These are phyloP conservation scores for Xanthoconium stramineum DNA, from an alignment of 768 basidiomycete genomes.

Conservation along the genomic window DNA sequence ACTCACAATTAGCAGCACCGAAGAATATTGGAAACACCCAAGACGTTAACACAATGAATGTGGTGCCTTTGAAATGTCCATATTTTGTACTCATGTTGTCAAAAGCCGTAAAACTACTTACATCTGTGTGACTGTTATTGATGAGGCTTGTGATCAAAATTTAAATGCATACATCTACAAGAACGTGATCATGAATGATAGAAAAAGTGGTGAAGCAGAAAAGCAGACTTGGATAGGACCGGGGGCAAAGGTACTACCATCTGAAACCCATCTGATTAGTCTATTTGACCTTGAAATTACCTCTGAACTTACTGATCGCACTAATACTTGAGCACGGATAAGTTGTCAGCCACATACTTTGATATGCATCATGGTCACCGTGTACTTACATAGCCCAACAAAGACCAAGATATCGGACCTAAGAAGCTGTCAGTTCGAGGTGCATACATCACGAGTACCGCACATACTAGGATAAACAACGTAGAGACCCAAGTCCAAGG, in stretches of 20 bases:
- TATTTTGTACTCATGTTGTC: neutral
- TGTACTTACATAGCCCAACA: neutral
- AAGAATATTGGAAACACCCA: neutral
- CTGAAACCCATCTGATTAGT: neutral
- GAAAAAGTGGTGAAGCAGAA: neutral
- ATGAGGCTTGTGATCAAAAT: neutral
- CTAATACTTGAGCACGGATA: neutral
- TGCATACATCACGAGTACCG: no score
- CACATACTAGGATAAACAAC: neutral
- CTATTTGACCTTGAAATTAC: neutral
- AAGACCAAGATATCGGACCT: slow-evolving; percentile 2
- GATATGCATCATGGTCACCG: neutral
- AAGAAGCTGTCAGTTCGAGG: neutral
- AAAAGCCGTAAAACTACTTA: neutral
- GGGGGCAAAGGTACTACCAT: neutral
- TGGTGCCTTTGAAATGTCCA: neutral
- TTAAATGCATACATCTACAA: neutral
- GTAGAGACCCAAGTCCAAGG: neutral
- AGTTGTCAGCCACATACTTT: neutral
- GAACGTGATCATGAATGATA: neutral
- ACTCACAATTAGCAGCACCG: slow-evolving; percentile 1
- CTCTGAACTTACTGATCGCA: neutral
- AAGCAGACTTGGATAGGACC: neutral
- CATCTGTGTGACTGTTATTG: neutral
- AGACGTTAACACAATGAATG: neutral